These are phyloP conservation scores for Tricholoma hemisulphureum DNA, from an alignment of 768 basidiomycete genomes.

Conservation along the genomic window DNA sequence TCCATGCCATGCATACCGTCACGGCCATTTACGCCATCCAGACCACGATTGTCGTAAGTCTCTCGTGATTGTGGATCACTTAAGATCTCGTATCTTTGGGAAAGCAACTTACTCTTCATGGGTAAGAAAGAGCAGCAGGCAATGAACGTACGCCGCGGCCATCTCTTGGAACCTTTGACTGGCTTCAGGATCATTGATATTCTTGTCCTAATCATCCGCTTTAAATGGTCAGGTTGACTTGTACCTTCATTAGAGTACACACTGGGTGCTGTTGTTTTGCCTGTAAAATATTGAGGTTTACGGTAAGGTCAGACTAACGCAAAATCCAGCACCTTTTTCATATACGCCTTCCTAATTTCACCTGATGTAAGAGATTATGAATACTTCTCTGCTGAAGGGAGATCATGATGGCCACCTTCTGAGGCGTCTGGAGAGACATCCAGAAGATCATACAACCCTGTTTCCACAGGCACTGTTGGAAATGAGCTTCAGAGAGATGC, in stretches of 20 bases:
- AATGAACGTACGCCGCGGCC: constrained; percentile 70
- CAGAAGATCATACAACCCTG: constrained; percentile 83
- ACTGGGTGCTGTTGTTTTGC: constrained; percentile 90
- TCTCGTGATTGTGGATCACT: constrained; percentile 67
- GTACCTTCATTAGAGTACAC: constrained; percentile 13
- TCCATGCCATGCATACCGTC: constrained; percentile 53
- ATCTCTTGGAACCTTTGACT: constrained; percentile 85
- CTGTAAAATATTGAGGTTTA: constrained; percentile 36
- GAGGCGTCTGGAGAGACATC: constrained; percentile 68
- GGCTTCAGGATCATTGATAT: constrained; percentile 85
- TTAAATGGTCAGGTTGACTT: constrained; percentile 1
- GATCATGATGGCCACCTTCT: constrained; percentile 52
- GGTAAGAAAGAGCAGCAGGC: not conserved
- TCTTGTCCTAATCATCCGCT: constrained; percentile 67
- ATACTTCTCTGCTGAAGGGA: not conserved
- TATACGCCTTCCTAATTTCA: constrained; percentile 94
- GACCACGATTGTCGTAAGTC: constrained; percentile 71
- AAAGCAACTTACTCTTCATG: constrained; percentile 5
- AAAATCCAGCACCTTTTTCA: constrained; percentile 67
- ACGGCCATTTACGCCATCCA: constrained; percentile 60
- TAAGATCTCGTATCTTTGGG: constrained; percentile 75
- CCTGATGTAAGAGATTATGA: constrained; percentile 34
- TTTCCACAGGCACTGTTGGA: constrained; percentile 65
- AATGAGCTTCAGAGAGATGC: not conserved
- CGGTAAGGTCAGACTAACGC: constrained; percentile 12